These are phyloP conservation scores for Chamaecyparis obtusa DNA, from an alignment of 75 land plant genomes.

Conservation along the genomic window DNA sequence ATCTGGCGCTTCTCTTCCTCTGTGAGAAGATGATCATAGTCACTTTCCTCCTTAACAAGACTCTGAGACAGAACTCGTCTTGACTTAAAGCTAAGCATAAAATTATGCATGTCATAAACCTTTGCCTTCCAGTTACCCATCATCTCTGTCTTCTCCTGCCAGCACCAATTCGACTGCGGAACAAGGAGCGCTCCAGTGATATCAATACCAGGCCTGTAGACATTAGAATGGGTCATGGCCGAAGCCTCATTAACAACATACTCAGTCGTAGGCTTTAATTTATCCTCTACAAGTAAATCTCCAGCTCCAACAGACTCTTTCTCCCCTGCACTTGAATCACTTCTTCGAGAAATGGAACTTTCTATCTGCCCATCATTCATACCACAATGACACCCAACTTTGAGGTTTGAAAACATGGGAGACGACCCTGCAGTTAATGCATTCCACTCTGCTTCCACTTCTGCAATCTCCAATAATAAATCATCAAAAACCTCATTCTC, in stretches of 20 bases:
- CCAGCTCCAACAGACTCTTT: no score
- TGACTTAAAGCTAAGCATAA: slow-evolving; percentile 47
- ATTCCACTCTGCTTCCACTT: no score
- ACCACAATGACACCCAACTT: no score
- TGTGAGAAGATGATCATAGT: slow-evolving; percentile 30
- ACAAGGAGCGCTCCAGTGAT: slow-evolving; percentile 43
- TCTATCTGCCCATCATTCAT: no score
- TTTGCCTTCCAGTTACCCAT: slow-evolving; percentile 52
- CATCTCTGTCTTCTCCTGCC: slow-evolving; percentile 47
- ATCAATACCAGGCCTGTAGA: slow-evolving; percentile 53
- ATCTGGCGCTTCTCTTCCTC: slow-evolving; percentile 49
- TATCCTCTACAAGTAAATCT: no score
- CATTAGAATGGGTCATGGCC: slow-evolving; percentile 50
- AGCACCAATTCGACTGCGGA: slow-evolving; percentile 42
- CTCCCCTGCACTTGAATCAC: no score
- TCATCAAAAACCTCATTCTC: no score
- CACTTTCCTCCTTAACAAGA: slow-evolving; percentile 14
- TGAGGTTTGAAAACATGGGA: no score
- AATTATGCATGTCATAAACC: slow-evolving; percentile 55
- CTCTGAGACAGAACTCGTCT: slow-evolving; percentile 29
- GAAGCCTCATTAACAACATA: slow-evolving; percentile 46
- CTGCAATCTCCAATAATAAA: no score
- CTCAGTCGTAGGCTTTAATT: no score
- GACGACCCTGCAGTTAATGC: no score
- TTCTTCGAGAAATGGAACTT: no score